Conservation (phyloP, 176 grass and related monocot species). For the Triticum urartu region DNA sequence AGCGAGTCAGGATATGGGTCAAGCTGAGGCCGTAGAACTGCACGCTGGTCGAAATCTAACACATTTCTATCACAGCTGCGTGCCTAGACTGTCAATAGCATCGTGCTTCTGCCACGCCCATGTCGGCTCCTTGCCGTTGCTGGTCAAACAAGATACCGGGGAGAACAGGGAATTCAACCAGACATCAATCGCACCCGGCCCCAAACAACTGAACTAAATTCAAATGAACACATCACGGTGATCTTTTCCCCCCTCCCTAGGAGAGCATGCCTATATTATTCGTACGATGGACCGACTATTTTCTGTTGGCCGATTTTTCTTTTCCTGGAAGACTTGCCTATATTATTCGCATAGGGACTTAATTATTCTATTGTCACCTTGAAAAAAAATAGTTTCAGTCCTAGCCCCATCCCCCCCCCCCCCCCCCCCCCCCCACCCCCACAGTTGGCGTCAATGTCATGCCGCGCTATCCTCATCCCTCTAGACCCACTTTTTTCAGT, state of each 20-base stretch:
- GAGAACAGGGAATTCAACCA: neutral
- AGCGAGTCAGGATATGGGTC: slow-evolving; percentile 9
- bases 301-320: too few relatives aligned
- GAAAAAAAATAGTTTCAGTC: too few relatives aligned
- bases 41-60: slow-evolving; percentile 15
- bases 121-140: neutral
- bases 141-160: neutral
- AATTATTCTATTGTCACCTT: too few relatives aligned
- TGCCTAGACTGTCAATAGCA: slow-evolving; percentile 1
- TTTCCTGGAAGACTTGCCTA: too few relatives aligned
- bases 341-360: too few relatives aligned
- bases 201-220: neutral
- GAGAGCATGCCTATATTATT: neutral
- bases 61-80: neutral
- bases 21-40: slow-evolving; percentile 12
- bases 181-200: neutral
- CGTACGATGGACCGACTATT: too few relatives aligned
- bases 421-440: too few relatives aligned
- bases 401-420: too few relatives aligned
- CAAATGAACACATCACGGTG: neutral
- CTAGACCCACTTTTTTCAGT: too few relatives aligned
- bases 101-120: slow-evolving; percentile 13
- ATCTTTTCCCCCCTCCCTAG: neutral
- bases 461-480: too few relatives aligned
- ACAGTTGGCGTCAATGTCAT: too few relatives aligned